Evolutionary conservation across 2,329 filamentous ascomycete species (phyloP).

Genomic region (Xylaria sp.): DNA sequence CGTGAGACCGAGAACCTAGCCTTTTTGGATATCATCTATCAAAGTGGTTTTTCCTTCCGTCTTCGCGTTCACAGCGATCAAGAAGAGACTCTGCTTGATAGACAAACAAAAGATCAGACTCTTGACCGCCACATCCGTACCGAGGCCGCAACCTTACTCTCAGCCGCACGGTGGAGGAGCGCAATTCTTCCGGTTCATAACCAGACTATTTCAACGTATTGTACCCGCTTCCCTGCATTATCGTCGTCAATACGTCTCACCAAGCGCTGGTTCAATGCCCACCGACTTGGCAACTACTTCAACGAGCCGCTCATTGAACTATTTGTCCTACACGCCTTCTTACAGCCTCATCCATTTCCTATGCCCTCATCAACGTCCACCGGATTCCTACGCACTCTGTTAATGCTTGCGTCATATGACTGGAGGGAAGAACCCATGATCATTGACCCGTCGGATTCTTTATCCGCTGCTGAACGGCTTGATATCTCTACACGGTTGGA

Average conservation of each 20-base stretch:
- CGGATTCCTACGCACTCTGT: conserved; percentile 83
- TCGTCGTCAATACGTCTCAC: conserved; percentile 85
- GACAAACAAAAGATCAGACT: conserved; percentile 79
- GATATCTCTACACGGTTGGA: conserved; percentile 78
- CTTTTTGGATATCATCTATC: conserved; percentile 84
- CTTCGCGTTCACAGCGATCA: conserved; percentile 89
- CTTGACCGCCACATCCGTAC: conserved; percentile 74
- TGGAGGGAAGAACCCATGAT: conserved; percentile 87
- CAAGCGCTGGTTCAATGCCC: conserved; percentile 84
- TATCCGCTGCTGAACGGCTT: conserved; percentile 70
- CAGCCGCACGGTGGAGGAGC: conserved; percentile 76
- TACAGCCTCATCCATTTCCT: conserved; percentile 83
- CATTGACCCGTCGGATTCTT: conserved; percentile 76
- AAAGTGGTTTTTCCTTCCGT: conserved; percentile 79
- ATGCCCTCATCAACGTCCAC: conserved; percentile 79
- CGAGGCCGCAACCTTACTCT: conserved; percentile 75
- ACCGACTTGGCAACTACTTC: conserved; percentile 77
- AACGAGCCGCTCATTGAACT: conserved; percentile 86
- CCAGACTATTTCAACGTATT: conserved; percentile 82
- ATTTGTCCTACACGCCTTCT: conserved; percentile 79
- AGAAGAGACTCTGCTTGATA: conserved; percentile 82
- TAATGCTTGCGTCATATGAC: conserved; percentile 88
- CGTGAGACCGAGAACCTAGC: conserved; percentile 78
- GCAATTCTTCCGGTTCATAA: conserved; percentile 80
- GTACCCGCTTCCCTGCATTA: conserved; percentile 81